phyloP scores from a whole-genome alignment of 164 flowering plant species.

The Brasenia schreberi region DNA sequence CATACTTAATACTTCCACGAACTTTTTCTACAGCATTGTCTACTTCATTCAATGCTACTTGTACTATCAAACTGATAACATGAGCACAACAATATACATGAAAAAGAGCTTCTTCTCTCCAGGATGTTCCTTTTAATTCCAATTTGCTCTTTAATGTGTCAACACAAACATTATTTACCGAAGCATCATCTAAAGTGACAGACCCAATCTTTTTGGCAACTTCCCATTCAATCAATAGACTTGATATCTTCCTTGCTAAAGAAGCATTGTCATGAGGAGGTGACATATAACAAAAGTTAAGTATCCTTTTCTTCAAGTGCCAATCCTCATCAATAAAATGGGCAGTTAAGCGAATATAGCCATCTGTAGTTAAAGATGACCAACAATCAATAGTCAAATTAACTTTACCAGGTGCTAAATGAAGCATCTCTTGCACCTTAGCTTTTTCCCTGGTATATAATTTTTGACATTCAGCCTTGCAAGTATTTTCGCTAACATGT shows the following conservation, averaged over 20 bases:
- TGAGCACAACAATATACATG: neutral
- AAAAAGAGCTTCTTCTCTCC: neutral
- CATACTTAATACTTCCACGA: constrained; percentile 4
- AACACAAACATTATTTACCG: neutral
- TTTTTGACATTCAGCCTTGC: constrained; percentile 2
- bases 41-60: constrained; percentile 2
- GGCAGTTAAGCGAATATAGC: constrained; percentile 3
- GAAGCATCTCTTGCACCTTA: neutral
- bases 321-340: constrained; percentile 5
- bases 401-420: neutral
- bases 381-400: neutral
- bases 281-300: neutral
- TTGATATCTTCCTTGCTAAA: neutral
- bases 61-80: neutral
- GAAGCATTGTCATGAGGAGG: neutral
- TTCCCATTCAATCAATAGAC: constrained; percentile 1
- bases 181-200: constrained; percentile 1
- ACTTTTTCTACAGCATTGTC: neutral
- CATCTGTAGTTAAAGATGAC: neutral
- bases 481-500: neutral
- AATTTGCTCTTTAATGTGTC: neutral
- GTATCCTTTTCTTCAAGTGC: constrained; percentile 3
- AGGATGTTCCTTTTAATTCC: neutral
- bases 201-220: neutral
- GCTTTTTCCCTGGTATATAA: constrained; percentile 3